Evolutionary conservation across 495 filamentous ascomycete species (phyloP).

Genomic region (Penicillium fimorum): DNA sequence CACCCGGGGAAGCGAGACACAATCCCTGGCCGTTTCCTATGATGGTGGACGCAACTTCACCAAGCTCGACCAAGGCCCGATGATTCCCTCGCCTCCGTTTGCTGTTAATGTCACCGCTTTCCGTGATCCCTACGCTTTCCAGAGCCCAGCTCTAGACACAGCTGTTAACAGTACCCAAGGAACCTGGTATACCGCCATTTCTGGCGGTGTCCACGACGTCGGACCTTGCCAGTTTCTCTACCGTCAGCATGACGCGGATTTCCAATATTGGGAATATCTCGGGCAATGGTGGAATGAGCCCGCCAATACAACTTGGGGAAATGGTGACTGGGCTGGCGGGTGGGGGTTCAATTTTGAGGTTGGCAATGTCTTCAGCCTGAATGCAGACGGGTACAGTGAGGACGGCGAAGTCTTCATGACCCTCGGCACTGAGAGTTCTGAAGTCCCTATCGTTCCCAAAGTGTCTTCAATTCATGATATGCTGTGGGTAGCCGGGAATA

Average conservation of each 20-base stretch:
- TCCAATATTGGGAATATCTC: constrained; percentile 25
- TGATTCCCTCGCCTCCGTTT: constrained; percentile 19
- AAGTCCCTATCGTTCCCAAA: constrained; percentile 9
- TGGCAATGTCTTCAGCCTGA: constrained; percentile 19
- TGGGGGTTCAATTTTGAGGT: constrained; percentile 27
- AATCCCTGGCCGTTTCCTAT: constrained; percentile 22
- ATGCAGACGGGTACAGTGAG: constrained; percentile 17
- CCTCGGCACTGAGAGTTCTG: constrained; percentile 21
- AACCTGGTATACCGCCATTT: constrained; percentile 24
- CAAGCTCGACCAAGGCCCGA: constrained; percentile 17
- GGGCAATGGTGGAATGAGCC: constrained; percentile 23
- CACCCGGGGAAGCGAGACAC: constrained; percentile 21
- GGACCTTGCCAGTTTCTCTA: constrained; percentile 24
- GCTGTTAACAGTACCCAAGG: constrained; percentile 2
- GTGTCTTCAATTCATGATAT: constrained; percentile 21
- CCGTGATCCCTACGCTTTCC: constrained; percentile 27
- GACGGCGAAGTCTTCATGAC: constrained; percentile 18
- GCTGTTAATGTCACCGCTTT: constrained; percentile 21
- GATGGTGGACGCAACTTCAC: constrained; percentile 23
- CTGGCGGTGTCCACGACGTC: constrained; percentile 19
- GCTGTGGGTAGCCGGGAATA: constrained; percentile 21
- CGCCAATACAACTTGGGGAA: constrained; percentile 23
- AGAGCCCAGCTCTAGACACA: constrained; percentile 14
- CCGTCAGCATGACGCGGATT: constrained; percentile 16
- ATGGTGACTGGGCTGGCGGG: constrained; percentile 22